Conservation (phyloP, 805 yeast species). For the Candida lessepsii region DNA sequence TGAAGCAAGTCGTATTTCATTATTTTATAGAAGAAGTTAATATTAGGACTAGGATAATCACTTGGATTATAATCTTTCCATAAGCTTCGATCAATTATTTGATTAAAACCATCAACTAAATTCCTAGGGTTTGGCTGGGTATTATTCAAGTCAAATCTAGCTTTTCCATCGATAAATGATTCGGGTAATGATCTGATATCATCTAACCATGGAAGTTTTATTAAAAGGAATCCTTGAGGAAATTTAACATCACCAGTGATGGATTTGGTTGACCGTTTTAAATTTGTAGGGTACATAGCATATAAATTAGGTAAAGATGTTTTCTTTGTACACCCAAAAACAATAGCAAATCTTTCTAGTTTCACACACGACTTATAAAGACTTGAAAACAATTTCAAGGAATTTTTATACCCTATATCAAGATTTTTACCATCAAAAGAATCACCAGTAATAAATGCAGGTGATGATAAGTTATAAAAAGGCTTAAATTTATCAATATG, state of each 20-base stretch:
- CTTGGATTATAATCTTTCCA: slow-evolving; percentile 53
- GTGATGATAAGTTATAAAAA: slow-evolving; percentile 50
- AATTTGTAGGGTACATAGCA: slow-evolving; percentile 56
- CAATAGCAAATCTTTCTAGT: slow-evolving; percentile 56
- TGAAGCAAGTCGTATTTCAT: slow-evolving; percentile 68
- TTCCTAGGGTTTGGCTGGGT: slow-evolving; percentile 13
- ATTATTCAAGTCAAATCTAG: slow-evolving; percentile 20
- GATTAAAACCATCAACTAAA: slow-evolving; percentile 19
- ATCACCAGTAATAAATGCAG: slow-evolving; percentile 69
- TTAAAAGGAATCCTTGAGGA: slow-evolving; percentile 73
- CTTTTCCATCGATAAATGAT: slow-evolving; percentile 20
- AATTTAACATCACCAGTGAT: slow-evolving; percentile 17
- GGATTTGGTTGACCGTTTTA: slow-evolving; percentile 19
- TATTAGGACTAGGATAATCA: slow-evolving; percentile 60
- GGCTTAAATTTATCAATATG: slow-evolving; percentile 44
- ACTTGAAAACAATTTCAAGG: slow-evolving; percentile 64
- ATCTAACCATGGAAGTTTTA: slow-evolving; percentile 70
- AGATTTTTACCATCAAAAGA: slow-evolving; percentile 38
- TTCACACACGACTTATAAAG: slow-evolving; percentile 59
- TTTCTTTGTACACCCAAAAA: slow-evolving; percentile 65
- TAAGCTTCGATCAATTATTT: slow-evolving; percentile 37
- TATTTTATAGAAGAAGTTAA: slow-evolving; percentile 64
- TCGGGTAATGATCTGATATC: slow-evolving; percentile 69
- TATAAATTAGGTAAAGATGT: slow-evolving; percentile 56
- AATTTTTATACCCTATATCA: slow-evolving; percentile 52